phyloP scores from a whole-genome alignment of 805 yeast species.

The Jamesozyma hellenica region DNA sequence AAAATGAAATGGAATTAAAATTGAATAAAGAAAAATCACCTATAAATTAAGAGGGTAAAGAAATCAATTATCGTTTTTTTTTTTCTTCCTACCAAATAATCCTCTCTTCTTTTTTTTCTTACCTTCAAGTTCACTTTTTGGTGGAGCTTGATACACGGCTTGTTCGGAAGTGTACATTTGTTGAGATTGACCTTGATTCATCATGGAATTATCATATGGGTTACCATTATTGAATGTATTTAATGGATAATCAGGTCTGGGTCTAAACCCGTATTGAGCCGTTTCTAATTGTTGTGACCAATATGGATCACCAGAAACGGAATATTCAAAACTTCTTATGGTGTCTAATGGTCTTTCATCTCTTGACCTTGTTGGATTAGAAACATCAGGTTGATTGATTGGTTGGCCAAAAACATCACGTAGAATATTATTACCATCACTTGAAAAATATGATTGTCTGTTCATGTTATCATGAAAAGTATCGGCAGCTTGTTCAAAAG shows the following conservation, averaged over 20 bases:
- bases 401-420: slow-evolving; percentile 78
- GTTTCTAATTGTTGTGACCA: slow-evolving; percentile 78
- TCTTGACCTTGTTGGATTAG: slow-evolving; percentile 87
- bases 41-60: no score
- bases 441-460: slow-evolving; percentile 31
- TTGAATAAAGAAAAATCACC: not conserved
- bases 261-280: slow-evolving; percentile 71
- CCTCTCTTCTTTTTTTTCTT: slow-evolving; percentile 70
- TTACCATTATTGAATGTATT: slow-evolving; percentile 1
- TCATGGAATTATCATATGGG: slow-evolving; percentile 2
- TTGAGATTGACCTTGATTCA: slow-evolving; percentile 13
- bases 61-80: slow-evolving; percentile 9
- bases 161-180: slow-evolving; percentile 36
- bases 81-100: slow-evolving; percentile 65
- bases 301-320: slow-evolving; percentile 68
- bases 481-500: slow-evolving; percentile 60
- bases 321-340: slow-evolving; percentile 83
- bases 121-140: slow-evolving; percentile 26
- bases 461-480: slow-evolving; percentile 27
- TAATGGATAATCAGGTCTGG: slow-evolving; percentile 55
- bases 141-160: slow-evolving; percentile 51
- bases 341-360: slow-evolving; percentile 97
- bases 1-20: not conserved
- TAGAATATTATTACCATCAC: slow-evolving; percentile 37
- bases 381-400: slow-evolving; percentile 69